These are phyloP conservation scores for Botryotinia calthae DNA, from an alignment of 2,329 filamentous ascomycete genomes.

Conservation along the genomic window DNA sequence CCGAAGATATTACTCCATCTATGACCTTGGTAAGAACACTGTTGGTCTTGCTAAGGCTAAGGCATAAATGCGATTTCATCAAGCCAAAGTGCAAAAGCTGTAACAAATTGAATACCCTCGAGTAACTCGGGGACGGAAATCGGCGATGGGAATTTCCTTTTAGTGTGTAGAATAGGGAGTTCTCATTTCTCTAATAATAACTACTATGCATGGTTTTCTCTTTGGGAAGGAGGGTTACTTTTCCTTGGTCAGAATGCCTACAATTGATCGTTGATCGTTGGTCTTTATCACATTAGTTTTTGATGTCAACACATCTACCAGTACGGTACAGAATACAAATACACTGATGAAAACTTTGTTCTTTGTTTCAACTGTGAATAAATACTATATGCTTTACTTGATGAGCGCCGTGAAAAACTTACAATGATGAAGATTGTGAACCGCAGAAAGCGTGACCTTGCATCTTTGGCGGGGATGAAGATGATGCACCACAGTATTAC, in stretches of 20 bases:
- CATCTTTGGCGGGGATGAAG: background rate
- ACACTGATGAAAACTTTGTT: background rate
- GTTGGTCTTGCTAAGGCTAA: slow-evolving; percentile 85
- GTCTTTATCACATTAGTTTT: slow-evolving; percentile 8
- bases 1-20: slow-evolving; percentile 91
- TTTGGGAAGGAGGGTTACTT: background rate
- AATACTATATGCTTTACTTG: background rate
- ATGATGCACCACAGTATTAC: background rate
- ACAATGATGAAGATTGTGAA: background rate
- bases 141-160: slow-evolving; percentile 11
- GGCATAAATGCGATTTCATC: slow-evolving; percentile 1
- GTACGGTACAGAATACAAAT: background rate
- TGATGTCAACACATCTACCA: slow-evolving; percentile 2
- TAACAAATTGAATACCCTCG: slow-evolving; percentile 5
- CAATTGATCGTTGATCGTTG: background rate
- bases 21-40: slow-evolving; percentile 84
- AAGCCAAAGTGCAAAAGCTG: slow-evolving; percentile 13
- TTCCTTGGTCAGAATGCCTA: slow-evolving; percentile 16
- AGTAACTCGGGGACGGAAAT: background rate
- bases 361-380: background rate
- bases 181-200: slow-evolving; percentile 17
- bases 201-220: slow-evolving; percentile 6
- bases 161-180: slow-evolving; percentile 15
- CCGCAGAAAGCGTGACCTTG: background rate
- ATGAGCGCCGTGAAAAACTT: background rate